Evolutionary conservation across 192 early-diverging fungal genomes (phyloP).

Genomic region (Coemansia sp.): DNA sequence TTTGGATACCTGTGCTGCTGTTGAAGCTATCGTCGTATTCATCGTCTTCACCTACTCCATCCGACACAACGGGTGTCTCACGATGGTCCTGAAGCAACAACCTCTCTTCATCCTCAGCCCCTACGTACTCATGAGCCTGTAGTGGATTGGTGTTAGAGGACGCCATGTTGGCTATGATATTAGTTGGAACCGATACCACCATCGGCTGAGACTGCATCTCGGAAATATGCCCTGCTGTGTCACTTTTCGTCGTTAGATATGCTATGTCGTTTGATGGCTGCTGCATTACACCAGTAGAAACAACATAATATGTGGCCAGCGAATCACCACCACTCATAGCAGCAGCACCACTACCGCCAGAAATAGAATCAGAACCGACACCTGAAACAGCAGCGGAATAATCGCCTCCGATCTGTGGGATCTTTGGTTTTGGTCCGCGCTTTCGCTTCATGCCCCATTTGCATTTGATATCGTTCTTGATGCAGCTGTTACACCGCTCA

Average conservation of each 20-base stretch:
- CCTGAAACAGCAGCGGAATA: background rate
- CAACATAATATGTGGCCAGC: background rate
- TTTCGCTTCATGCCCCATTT: slow-evolving; percentile 52
- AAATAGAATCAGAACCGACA: too few relatives aligned
- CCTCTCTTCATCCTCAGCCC: background rate
- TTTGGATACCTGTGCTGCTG: slow-evolving; percentile 8
- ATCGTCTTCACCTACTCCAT: slow-evolving; percentile 7
- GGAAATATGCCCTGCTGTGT: background rate
- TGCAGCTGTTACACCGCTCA: slow-evolving; percentile 43
- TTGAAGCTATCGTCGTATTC: background rate
- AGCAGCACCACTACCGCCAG: background rate
- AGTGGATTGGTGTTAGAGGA: background rate
- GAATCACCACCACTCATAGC: background rate
- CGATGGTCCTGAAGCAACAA: background rate
- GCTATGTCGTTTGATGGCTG: background rate
- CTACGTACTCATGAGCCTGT: background rate
- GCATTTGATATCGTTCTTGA: slow-evolving; percentile 53
- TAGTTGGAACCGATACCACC: background rate
- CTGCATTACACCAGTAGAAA: background rate
- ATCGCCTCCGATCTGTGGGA: background rate
- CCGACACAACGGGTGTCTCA: background rate
- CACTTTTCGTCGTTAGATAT: background rate
- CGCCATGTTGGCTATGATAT: background rate
- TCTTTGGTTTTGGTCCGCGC: slow-evolving; percentile 54
- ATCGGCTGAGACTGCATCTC: background rate